Evolutionary conservation across 1,139 yeast genomes (phyloP).

Genomic region (Lizanozyma gosingica): DNA sequence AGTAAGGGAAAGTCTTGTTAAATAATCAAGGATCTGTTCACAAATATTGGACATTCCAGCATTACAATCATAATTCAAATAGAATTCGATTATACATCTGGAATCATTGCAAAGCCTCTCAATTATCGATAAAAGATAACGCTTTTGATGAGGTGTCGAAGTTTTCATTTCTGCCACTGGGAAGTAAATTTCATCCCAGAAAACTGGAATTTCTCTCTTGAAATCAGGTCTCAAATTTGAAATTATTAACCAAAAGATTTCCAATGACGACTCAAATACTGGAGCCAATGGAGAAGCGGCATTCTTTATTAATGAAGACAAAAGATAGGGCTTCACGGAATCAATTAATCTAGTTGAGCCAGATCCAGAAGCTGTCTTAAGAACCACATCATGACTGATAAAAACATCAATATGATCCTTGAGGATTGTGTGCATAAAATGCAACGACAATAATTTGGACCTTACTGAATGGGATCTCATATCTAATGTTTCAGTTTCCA

Average conservation of each 20-base stretch:
- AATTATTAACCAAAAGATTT: conserved; percentile 84
- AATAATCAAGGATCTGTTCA: conserved; percentile 70
- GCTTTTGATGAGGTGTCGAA: conserved; percentile 86
- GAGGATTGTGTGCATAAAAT: conserved; percentile 77
- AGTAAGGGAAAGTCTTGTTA: conserved; percentile 64
- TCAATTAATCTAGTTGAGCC: conserved; percentile 63
- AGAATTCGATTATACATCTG: conserved; percentile 82
- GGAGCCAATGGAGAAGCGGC: conserved; percentile 91
- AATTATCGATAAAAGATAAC: conserved; percentile 71
- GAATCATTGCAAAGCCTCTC: conserved; percentile 84
- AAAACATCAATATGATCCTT: conserved; percentile 82
- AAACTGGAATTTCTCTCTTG: conserved; percentile 88
- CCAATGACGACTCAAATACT: conserved; percentile 84
- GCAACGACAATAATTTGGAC: conserved; percentile 81
- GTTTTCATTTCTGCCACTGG: conserved; percentile 90
- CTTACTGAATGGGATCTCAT: conserved; percentile 89
- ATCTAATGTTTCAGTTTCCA: conserved; percentile 66
- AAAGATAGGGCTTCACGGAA: conserved; percentile 77
- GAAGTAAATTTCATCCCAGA: conserved; percentile 86
- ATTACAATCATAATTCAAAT: conserved; percentile 93
- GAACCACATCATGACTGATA: conserved; percentile 52
- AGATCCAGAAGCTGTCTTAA: conserved; percentile 47
- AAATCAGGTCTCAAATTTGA: conserved; percentile 80
- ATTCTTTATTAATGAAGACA: conserved; percentile 78
- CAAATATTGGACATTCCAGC: conserved; percentile 74